A percentile compares a stretch with the other conserved stretches of the same genome.
Evolutionary conservation across 2,329 filamentous ascomycete species (phyloP).

Genomic region (Rugonectria rugulosa): DNA sequence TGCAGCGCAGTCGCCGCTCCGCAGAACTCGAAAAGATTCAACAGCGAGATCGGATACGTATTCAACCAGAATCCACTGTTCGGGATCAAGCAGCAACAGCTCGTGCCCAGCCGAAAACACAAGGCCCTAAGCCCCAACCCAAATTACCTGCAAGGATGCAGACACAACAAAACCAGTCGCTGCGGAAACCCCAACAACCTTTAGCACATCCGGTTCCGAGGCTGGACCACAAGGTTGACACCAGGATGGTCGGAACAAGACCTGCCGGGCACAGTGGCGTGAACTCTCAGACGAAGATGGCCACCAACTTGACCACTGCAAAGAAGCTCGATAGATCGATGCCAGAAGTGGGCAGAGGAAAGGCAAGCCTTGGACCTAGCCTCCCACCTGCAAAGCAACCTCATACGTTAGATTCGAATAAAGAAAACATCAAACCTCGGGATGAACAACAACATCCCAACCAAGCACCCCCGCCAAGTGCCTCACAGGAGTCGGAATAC

Average conservation of each 20-base stretch:
- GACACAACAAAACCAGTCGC: background rate
- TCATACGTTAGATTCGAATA: slow-evolving; percentile 22
- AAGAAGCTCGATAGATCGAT: background rate
- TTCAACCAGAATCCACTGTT: slow-evolving; percentile 28
- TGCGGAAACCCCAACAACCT: background rate
- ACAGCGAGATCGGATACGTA: slow-evolving; percentile 33
- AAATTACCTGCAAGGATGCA: background rate
- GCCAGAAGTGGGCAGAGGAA: background rate
- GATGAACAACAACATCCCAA: background rate
- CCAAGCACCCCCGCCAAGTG: slow-evolving; percentile 17
- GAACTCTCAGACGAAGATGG: no score
- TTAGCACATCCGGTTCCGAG: no score
- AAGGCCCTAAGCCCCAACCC: slow-evolving; percentile 1
- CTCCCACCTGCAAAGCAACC: background rate
- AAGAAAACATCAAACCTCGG: slow-evolving; percentile 35
- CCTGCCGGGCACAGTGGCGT: no score
- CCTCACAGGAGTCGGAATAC: slow-evolving; percentile 49
- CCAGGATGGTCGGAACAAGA: no score
- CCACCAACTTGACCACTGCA: no score
- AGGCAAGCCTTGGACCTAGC: background rate
- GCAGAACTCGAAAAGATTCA: slow-evolving; percentile 43
- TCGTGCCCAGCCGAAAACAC: slow-evolving; percentile 11
- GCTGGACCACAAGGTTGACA: no score
- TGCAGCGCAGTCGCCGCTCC: slow-evolving; percentile 46
- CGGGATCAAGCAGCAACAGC: slow-evolving; percentile 17